Base-by-base conservation (phyloP, 768 basidiomycete genomes). In the Lentinus brumalis region DNA sequence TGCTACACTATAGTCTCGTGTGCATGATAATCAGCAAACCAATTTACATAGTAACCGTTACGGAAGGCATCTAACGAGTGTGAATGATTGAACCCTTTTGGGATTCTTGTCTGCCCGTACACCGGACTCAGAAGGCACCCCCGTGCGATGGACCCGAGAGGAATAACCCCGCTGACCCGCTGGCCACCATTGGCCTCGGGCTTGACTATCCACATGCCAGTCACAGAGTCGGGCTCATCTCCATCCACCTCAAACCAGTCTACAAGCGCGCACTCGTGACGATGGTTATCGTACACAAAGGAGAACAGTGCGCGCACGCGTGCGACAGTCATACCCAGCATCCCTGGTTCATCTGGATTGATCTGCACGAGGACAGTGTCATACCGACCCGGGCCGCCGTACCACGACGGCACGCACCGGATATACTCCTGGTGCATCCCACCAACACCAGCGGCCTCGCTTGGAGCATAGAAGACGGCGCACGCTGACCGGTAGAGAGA, bases 391-490 rank as follows among this genome's bases (percentile, higher is more conserved):
- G 46, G 47, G 0, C 56, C 56, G 1, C 50, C n/a, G 9, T 62
- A 50, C 73, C 73, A 75, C 1, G 21, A 50, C 9, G 69, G 68
- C 14, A 29, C 57, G 0, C 65, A 44, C 1, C 61, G 40, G 11
- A 76, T 72, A 5, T 26, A 46, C 53, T 76, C 67, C 0, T 30
- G 35, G 3, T 61, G 62, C 73, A 76, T 74, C 3, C 71, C 66
- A 2, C 61, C 47, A 7, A 46, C 30, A 0, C 74, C 69, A 32
- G 68, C 59, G 0, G 59, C 31, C 15, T 75, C 67, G 41, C 75
- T 75, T 0, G 72, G 70, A 2, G 66, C 64, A 53, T 60, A 71
- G 21, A 66, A 76, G 14, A 15, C 21, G 1, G 68, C 65, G 0
- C 47, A 42, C 2, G 68, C 68, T 2, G 66, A 71, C 32, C 70